Conservation (phyloP, 2,329 filamentous ascomycete species). For the Alternaria gaisen region DNA sequence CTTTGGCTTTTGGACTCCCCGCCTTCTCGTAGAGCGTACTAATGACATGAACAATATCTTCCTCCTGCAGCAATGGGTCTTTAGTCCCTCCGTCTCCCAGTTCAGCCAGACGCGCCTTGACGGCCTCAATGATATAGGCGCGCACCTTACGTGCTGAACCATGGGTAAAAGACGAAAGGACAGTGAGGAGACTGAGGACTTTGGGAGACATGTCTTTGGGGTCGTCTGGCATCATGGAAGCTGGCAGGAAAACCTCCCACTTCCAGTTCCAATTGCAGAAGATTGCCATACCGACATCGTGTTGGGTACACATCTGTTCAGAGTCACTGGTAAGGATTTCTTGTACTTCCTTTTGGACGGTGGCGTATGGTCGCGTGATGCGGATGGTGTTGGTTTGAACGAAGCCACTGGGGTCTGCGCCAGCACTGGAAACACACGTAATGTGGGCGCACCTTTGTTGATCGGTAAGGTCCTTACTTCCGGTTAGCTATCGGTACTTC, state of each 20-base stretch:
- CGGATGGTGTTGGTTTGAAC: not conserved
- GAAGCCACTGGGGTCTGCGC: not conserved
- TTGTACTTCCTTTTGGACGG: not conserved
- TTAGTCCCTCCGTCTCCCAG: not conserved
- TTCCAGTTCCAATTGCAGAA: not conserved
- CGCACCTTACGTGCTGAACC: not conserved
- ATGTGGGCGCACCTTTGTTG: not conserved
- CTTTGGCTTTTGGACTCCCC: not conserved
- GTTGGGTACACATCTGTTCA: not conserved
- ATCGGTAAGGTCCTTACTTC: not conserved
- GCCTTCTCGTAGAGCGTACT: not conserved
- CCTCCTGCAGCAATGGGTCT: not conserved
- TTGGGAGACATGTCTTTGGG: not conserved
- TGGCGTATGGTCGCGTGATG: not conserved
- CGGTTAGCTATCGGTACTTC: not conserved
- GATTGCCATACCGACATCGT: not conserved
- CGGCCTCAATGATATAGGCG: not conserved
- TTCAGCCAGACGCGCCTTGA: not conserved
- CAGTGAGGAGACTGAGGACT: not conserved
- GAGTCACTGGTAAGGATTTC: not conserved
- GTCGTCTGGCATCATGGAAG: not conserved
- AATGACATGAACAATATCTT: not conserved
- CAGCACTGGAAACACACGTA: not conserved
- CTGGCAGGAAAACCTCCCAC: not conserved
- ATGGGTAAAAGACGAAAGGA: not conserved